phyloP scores from a whole-genome alignment of 2,329 filamentous ascomycete species.

The Penicillium sp. region DNA sequence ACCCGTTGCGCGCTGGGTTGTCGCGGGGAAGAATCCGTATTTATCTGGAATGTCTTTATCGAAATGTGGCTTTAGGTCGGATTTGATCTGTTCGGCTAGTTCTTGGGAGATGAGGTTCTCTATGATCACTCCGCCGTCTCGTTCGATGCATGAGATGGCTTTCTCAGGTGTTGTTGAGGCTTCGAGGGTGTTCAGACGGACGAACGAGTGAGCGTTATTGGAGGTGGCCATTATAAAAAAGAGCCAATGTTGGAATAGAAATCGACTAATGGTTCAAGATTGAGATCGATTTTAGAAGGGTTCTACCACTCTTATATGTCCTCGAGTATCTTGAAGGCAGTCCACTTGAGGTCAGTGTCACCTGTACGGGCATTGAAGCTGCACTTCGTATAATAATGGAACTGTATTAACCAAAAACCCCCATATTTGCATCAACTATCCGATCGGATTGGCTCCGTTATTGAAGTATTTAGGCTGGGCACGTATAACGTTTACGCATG shows the following conservation, averaged over 20 bases:
- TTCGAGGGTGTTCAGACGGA: slow-evolving; percentile 6
- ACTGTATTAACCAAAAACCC: background rate
- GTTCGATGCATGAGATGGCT: slow-evolving; percentile 10
- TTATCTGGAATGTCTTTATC: slow-evolving; percentile 40
- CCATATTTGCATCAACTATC: background rate
- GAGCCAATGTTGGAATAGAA: background rate
- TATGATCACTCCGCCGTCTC: slow-evolving; percentile 26
- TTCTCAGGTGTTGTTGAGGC: slow-evolving; percentile 6
- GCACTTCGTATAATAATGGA: background rate
- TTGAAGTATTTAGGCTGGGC: background rate
- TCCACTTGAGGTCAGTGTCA: background rate
- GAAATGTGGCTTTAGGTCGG: slow-evolving; percentile 43
- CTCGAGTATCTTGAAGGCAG: background rate
- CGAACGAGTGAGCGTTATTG: background rate
- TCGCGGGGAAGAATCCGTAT: slow-evolving; percentile 45
- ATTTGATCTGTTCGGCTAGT: slow-evolving; percentile 39
- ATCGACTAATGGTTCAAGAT: background rate
- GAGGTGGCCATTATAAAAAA: background rate
- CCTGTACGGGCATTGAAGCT: background rate
- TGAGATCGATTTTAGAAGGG: too few species aligned
- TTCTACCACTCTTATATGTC: background rate
- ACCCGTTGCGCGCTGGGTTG: slow-evolving; percentile 45
- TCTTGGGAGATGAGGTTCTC: slow-evolving; percentile 38
- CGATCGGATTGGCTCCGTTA: background rate
- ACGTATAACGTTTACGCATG: background rate